Percentiles rank a stretch among this genome's conserved stretches.
Evolutionary conservation across 371 early-diverging fungal species (phyloP).

Genomic region (Syncephalastrum contaminatum): DNA sequence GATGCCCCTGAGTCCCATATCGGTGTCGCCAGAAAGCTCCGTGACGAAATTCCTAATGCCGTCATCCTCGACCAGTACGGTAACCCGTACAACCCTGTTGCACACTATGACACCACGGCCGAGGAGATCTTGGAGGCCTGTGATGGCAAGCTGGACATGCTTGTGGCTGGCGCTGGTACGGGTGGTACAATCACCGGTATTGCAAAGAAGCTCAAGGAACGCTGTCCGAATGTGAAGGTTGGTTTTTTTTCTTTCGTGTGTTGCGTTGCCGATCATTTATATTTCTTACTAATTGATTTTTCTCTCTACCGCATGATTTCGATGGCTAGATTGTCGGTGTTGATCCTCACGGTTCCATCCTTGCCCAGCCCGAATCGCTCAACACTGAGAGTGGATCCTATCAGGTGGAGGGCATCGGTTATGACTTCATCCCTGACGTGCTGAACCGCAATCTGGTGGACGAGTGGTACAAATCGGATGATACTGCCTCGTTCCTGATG

Average conservation of each 20-base stretch:
- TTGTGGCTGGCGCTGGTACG: constrained; percentile 95
- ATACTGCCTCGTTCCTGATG: constrained; percentile 93
- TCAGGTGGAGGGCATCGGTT: constrained; percentile 96
- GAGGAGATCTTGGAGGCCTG: constrained; percentile 86
- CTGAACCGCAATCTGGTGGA: constrained; percentile 84
- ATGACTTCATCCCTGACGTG: constrained; percentile 95
- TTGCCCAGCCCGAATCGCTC: constrained; percentile 85
- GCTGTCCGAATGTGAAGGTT: constrained; percentile 81
- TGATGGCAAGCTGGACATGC: constrained; percentile 92
- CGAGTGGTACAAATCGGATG: constrained; percentile 92
- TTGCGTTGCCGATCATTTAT: background rate
- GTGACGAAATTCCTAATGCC: constrained; percentile 91
- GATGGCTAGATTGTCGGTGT: constrained; percentile 79
- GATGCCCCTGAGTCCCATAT: constrained; percentile 97
- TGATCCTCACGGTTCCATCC: constrained; percentile 93
- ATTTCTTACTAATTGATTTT: background rate
- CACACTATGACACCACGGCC: constrained; percentile 94
- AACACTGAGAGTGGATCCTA: constrained; percentile 64
- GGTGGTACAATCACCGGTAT: constrained; percentile 97
- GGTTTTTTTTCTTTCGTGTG: background rate
- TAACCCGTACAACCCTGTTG: constrained; percentile 94
- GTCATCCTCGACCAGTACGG: constrained; percentile 95
- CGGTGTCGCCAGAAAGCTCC: constrained; percentile 90
- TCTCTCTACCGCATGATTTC: background rate
- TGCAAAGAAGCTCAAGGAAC: constrained; percentile 92